Base-by-base conservation (phyloP, 2,329 filamentous ascomycete genomes). In the Falciphora oryzae region DNA sequence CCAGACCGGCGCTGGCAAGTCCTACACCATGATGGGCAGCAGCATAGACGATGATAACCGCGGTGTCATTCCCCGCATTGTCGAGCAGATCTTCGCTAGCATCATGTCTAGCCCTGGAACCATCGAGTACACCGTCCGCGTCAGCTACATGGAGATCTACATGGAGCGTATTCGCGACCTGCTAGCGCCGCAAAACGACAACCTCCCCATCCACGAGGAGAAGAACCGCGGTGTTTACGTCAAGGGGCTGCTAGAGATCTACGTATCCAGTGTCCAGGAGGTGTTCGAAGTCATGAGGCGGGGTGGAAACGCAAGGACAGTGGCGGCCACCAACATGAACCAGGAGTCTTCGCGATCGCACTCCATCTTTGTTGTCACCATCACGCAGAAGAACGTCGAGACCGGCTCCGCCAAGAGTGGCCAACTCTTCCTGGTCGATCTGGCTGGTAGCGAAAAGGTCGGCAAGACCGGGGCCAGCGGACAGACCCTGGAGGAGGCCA, bases 71-170 rank as follows among this genome's bases (percentile, higher is more conserved):
- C 95, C 95, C 62, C 90, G 95, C 73, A 98, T 98, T 70, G 90
- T 97, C 70, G 92, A 98, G 79, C 94, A 98, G 80, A 97, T 98
- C 75, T 98, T 98, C 76, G 89, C 91, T 71, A 96, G 91, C 78
- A 98, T 98, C 76, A 84, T 97, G 79, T 88, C 91, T 28, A 97
- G 93, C 71, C 92, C 94, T 58, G 89, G 89, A 72, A 96, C 92
- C 70, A 97, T 98, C 75, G 95, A 98, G 78, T 98, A 98, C 78
- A 98, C 93, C n/a, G 94, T 99, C 63, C 88, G 93, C 65, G 94
- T 98, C 74, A 97, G 93, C 77, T 98, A 98, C 79, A 97, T 99
- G 93, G 95, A 99, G 79, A 98, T 99, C 69, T 99, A 99, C 82
- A 99, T 98, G 95, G 95, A 99, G 80, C 88, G 91, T 71, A 98